phyloP scores from a whole-genome alignment of 805 yeast genomes.

The Cephaloascus fragrans region DNA sequence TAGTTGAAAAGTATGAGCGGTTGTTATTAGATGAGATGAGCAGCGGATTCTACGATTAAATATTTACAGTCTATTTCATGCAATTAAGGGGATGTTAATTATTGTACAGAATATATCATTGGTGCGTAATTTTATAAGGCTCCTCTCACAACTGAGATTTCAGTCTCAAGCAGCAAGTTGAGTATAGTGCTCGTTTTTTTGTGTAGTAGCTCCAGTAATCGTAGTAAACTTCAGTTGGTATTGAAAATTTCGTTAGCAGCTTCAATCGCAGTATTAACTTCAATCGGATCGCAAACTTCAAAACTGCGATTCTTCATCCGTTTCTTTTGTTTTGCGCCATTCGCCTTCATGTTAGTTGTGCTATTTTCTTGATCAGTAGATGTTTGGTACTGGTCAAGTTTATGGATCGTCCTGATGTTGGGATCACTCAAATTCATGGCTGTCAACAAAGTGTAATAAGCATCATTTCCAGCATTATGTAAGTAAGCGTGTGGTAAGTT shows the following conservation, averaged over 20 bases:
- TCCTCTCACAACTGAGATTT: no score
- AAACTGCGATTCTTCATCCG: background rate
- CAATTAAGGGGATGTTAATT: no score
- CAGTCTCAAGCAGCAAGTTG: no score
- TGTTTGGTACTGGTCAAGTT: slow-evolving; percentile 4
- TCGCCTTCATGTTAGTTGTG: background rate
- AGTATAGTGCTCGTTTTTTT: no score
- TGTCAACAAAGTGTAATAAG: slow-evolving; percentile 49
- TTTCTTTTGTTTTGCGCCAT: background rate
- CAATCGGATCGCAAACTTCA: background rate
- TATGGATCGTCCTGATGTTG: slow-evolving; percentile 12
- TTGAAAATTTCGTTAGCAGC: background rate
- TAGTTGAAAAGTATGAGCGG: slow-evolving; percentile 16
- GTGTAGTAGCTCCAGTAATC: no score
- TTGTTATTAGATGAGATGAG: slow-evolving; percentile 20
- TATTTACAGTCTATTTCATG: no score
- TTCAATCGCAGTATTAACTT: background rate
- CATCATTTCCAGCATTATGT: slow-evolving; percentile 69
- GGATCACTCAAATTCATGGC: slow-evolving; percentile 45
- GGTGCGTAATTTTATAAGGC: no score
- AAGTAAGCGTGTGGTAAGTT: slow-evolving; percentile 47
- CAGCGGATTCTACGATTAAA: slow-evolving; percentile 3
- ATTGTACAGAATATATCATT: no score
- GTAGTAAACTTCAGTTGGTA: no score
- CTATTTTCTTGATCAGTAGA: background rate